These are phyloP conservation scores for Beauveria caledonica DNA, from an alignment of 2,329 filamentous ascomycete genomes.

Conservation along the genomic window DNA sequence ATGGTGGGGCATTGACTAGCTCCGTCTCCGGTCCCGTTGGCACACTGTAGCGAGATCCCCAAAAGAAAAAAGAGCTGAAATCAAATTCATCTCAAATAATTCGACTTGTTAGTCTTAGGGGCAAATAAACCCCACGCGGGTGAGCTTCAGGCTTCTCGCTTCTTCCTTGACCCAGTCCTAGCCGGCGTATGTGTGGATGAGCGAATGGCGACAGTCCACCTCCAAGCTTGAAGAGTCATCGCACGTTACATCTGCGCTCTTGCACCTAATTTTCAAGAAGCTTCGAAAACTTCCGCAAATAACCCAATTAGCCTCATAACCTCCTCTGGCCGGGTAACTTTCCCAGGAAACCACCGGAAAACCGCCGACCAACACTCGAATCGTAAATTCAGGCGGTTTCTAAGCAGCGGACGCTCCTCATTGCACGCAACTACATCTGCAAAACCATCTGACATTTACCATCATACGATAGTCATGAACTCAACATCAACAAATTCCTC, in stretches of 20 bases:
- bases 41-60: neutral
- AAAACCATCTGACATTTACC: neutral
- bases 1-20: neutral
- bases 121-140: too few relatives aligned
- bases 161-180: too few relatives aligned
- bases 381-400: too few relatives aligned
- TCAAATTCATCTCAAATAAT: neutral
- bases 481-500: neutral
- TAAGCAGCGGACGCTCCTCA: neutral
- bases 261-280: neutral
- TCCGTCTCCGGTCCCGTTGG: neutral
- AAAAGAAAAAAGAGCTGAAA: neutral
- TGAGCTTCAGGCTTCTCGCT: too few relatives aligned
- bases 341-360: neutral
- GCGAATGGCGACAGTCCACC: neutral
- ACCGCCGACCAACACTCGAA: too few relatives aligned
- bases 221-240: neutral
- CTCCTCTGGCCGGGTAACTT: neutral
- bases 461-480: neutral
- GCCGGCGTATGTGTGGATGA: too few relatives aligned
- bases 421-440: neutral
- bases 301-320: too few relatives aligned
- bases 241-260: neutral
- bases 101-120: too few relatives aligned
- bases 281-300: neutral